Percentiles rank a stretch among this genome's conserved stretches.
These are phyloP conservation scores for Myriosclerotinia scirpicola DNA, from an alignment of 2,329 filamentous ascomycete species.

Conservation along the genomic window DNA sequence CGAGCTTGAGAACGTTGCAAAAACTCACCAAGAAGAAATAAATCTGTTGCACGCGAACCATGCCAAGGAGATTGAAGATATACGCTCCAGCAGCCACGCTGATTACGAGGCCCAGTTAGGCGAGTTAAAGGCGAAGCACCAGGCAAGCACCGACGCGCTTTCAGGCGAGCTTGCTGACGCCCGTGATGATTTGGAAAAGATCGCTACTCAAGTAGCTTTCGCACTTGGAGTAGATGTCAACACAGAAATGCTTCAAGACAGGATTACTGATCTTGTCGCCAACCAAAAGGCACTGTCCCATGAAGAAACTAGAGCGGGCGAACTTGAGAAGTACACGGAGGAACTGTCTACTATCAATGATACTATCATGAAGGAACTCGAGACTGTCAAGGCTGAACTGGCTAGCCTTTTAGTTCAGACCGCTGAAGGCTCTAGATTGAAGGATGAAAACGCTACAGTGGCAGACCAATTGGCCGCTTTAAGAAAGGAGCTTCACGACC, in stretches of 20 bases:
- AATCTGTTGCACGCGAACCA: constrained; percentile 52
- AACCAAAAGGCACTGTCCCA: constrained; percentile 59
- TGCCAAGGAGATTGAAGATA: constrained; percentile 49
- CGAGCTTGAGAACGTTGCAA: constrained; percentile 59
- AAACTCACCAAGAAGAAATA: constrained; percentile 54
- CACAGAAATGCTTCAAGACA: constrained; percentile 65
- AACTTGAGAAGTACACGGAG: constrained; percentile 55
- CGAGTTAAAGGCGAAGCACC: constrained; percentile 60
- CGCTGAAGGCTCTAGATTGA: constrained; percentile 48
- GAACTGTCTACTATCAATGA: constrained; percentile 60
- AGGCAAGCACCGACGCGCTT: constrained; percentile 55
- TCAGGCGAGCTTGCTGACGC: constrained; percentile 64
- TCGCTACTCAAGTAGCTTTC: constrained; percentile 62
- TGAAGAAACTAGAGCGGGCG: constrained; percentile 58
- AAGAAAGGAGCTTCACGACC: constrained; percentile 63
- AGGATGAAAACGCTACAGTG: constrained; percentile 50
- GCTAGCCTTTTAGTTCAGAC: constrained; percentile 51
- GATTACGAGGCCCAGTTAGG: constrained; percentile 59
- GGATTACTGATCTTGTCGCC: constrained; percentile 57
- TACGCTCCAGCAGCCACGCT: constrained; percentile 52
- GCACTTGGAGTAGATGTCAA: constrained; percentile 62
- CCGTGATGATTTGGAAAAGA: constrained; percentile 64
- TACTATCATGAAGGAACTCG: constrained; percentile 60
- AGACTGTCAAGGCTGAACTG: constrained; percentile 57
- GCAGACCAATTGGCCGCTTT: constrained; percentile 59